Base-by-base conservation (phyloP, 202 grass and related monocot species). In the Musa balbisiana region DNA sequence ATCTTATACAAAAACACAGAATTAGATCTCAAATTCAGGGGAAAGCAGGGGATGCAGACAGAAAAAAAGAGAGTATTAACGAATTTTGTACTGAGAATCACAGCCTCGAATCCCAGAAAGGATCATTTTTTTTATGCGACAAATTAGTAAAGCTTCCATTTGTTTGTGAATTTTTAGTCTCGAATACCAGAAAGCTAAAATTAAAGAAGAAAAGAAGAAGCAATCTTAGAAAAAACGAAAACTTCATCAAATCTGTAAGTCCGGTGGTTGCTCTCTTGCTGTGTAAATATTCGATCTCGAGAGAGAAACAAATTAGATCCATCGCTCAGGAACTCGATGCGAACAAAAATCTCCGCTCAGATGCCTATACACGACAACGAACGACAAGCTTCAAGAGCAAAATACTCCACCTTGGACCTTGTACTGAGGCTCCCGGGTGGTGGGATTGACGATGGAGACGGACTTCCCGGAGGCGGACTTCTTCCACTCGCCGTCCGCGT, bases 401-500 rank as follows among this genome's bases (percentile, higher is more conserved):
- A 53, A 19, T 2, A 60, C 27, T n/a, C 51, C 52, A 93, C 94
- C 94, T 94, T 98, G 95, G 52, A 98, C 95, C 53, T 73, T 89
- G 80, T 87, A 98, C 84, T 98, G 94, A 0, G 83, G 77, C 76
- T 86, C 83, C 80, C 94, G 82, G 12, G 88, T 98, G 53, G 91
- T 91, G 55, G 94, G 94, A 78, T 98, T 98, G 83, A 98, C 69
- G 85, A 98, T 92, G 74, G 91, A 77, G 78, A 98, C 95, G 25
- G 88, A 82, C 83, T 98, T 98, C 70, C 91, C 95, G 74, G 95
- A 98, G 51, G 66, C 71, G 8, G 95, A 94, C 13, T 55, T 84
- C 69, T 55, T 86, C 95, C 95, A 98, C 80, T 88, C 87, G 13
- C 95, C 95, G 62, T 92, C 91, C 49, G 91, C 88, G 81, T 98